Base-by-base conservation (phyloP, 1,284 basidiomycete species). In the Cystobasidium slooffiae region DNA sequence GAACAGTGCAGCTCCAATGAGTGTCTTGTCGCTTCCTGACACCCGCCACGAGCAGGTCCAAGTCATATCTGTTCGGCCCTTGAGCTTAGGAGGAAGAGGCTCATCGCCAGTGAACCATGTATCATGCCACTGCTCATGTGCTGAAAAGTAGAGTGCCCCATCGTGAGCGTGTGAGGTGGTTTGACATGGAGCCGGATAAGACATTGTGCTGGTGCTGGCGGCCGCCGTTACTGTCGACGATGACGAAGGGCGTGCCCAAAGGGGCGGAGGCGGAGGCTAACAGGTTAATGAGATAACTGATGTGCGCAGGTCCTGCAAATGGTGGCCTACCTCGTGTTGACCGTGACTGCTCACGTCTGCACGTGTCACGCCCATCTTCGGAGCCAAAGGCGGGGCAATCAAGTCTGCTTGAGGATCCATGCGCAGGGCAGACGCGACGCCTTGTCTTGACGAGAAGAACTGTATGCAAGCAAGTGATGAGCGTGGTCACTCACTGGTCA, bases 131-230 rank as follows among this genome's bases (percentile, higher is more conserved):
- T 44, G 6, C 70, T 59, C 70, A 39, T 67, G 62, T 4, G 58
- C 12, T 24, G 75, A 78, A 78, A 84, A 74, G 78, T 77, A 76
- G 75, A 80, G 46, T 59, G 76, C 55, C 75, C 77, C 43, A 37
- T 76, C 66, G 61, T 75, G 75, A 10, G 79, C 79, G 20, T 78
- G 76, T 46, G 74, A 78, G 16, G 78, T 76, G 47, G 75, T 77
- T n/a, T 69, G 69, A 49, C 67, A 61, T 44, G 56, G 51, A 1
- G 64, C 72, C 8, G 77, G 79, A 68, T 80, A 81, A 8, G 77
- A 76, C 41, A 55, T 49, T n/a, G 41, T 56, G 67, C 43, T 14
- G 51, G 69, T 52, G 65, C 3, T 67, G 43, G 74, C 63, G 31
- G 74, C 74, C 5, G 69, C 59, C 31, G 31, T 14, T 69, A 76